phyloP scores from a whole-genome alignment of 2,329 filamentous ascomycete species.

The Alternaria sp. region DNA sequence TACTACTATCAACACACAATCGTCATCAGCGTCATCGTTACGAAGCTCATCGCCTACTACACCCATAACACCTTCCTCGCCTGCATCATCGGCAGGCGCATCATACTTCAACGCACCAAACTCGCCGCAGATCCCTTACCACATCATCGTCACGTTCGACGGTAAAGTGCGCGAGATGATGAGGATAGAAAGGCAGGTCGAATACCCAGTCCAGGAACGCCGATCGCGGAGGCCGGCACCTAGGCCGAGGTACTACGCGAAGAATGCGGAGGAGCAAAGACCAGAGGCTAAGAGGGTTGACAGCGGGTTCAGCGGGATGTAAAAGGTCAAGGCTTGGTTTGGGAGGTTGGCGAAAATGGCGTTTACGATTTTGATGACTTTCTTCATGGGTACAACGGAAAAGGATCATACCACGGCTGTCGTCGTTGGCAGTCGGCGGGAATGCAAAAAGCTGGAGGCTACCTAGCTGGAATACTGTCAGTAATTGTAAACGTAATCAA shows the following conservation, averaged over 20 bases:
- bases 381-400: background rate
- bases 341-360: background rate
- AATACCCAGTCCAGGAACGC: slow-evolving; percentile 12
- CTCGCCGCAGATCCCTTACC: slow-evolving; percentile 32
- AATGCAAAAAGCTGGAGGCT: background rate
- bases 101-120: slow-evolving; percentile 15
- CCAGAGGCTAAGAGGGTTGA: background rate
- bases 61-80: slow-evolving; percentile 11
- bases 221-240: slow-evolving; percentile 6
- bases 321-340: background rate
- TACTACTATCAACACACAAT: background rate
- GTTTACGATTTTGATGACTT: slow-evolving; percentile 10
- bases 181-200: slow-evolving; percentile 27
- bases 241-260: slow-evolving; percentile 24
- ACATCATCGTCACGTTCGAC: slow-evolving; percentile 41
- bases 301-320: background rate
- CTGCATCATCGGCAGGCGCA: slow-evolving; percentile 10
- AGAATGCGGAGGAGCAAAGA: slow-evolving; percentile 6
- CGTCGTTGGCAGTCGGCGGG: background rate
- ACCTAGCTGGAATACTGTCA: background rate
- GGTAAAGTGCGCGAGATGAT: slow-evolving; percentile 39
- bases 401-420: background rate
- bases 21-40: slow-evolving; percentile 1
- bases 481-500: background rate
- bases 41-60: slow-evolving; percentile 9